Evolutionary conservation across 164 flowering plant species (phyloP).

Genomic region (Cinnamomum chago): DNA sequence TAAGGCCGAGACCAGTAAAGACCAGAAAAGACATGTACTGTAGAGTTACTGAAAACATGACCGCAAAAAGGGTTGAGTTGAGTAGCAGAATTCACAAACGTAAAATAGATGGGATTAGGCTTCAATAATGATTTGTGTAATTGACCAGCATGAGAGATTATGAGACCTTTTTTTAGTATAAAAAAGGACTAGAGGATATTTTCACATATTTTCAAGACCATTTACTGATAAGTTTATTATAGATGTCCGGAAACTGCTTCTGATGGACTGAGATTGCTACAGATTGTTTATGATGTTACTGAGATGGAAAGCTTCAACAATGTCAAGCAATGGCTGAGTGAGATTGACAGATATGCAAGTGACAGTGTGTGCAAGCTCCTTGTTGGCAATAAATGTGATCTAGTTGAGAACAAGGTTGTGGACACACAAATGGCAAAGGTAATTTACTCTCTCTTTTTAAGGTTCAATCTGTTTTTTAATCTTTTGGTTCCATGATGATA

Average conservation of each 20-base stretch:
- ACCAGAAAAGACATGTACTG: too few relatives aligned
- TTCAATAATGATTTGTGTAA: too few relatives aligned
- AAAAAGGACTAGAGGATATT: not conserved
- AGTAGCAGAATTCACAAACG: too few relatives aligned
- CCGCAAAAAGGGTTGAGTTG: too few relatives aligned
- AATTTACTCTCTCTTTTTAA: slow-evolving; percentile 7
- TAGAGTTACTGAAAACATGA: too few relatives aligned
- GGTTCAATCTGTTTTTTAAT: not conserved
- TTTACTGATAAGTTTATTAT: not conserved
- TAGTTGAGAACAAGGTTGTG: slow-evolving; percentile 55
- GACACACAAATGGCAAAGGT: slow-evolving; percentile 54
- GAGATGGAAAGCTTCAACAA: slow-evolving; percentile 68
- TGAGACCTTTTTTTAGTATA: not conserved
- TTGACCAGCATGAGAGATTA: not conserved
- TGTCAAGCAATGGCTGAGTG: slow-evolving; percentile 64
- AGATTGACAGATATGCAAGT: slow-evolving; percentile 65
- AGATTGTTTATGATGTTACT: slow-evolving; percentile 69
- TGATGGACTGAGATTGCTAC: slow-evolving; percentile 11
- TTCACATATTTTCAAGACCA: not conserved
- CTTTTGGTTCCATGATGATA: not conserved
- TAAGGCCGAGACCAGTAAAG: too few relatives aligned
- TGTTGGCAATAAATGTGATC: slow-evolving; percentile 66
- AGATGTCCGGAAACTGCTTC: not conserved
- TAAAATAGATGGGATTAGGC: too few relatives aligned
- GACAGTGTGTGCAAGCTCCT: slow-evolving; percentile 66